Percentiles rank a stretch among this genome's conserved stretches.
phyloP scores from a whole-genome alignment of 2,329 filamentous ascomycete genomes.

The Scopulariopsis brevicaulis region DNA sequence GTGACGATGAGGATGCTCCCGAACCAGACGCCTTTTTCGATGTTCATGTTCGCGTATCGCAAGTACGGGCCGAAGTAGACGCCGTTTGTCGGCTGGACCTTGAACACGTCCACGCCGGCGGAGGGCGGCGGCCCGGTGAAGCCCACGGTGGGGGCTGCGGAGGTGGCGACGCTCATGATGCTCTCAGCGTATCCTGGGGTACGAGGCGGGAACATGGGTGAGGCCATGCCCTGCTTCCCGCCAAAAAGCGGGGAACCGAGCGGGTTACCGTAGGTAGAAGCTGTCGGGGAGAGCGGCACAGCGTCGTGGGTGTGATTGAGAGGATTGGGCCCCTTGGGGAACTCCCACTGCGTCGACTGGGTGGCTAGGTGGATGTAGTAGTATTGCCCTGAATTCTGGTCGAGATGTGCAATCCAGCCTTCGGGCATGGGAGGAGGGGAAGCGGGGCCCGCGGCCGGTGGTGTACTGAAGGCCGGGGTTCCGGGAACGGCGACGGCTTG shows the following conservation, averaged over 20 bases:
- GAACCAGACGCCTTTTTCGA: constrained; percentile 82
- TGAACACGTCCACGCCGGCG: constrained; percentile 88
- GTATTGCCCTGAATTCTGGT: constrained; percentile 92
- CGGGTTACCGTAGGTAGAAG: constrained; percentile 65
- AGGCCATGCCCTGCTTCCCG: constrained; percentile 43
- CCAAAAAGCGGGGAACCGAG: constrained; percentile 58
- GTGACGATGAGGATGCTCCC: constrained; percentile 91
- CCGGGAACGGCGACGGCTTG: neutral
- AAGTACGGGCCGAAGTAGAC: constrained; percentile 98
- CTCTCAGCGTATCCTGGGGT: constrained; percentile 78
- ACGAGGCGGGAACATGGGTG: constrained; percentile 73
- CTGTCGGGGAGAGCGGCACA: constrained; percentile 70
- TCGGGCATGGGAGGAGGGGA: constrained; percentile 91
- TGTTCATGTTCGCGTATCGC: constrained; percentile 92
- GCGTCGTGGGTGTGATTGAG: constrained; percentile 67
- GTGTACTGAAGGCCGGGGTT: neutral
- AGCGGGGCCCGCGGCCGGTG: constrained; percentile 44
- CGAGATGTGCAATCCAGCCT: constrained; percentile 95
- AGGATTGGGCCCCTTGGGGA: constrained; percentile 89
- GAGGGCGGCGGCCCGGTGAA: constrained; percentile 83
- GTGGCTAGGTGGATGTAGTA: constrained; percentile 97
- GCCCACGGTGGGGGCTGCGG: constrained; percentile 64
- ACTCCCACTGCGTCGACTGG: constrained; percentile 97
- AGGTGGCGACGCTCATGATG: constrained; percentile 68
- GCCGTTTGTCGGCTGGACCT: constrained; percentile 83